Evolutionary conservation across 2,329 filamentous ascomycete genomes (phyloP), one percentile per base, ranked within the genome.

Genomic region (Metarhizium sp.): DNA sequence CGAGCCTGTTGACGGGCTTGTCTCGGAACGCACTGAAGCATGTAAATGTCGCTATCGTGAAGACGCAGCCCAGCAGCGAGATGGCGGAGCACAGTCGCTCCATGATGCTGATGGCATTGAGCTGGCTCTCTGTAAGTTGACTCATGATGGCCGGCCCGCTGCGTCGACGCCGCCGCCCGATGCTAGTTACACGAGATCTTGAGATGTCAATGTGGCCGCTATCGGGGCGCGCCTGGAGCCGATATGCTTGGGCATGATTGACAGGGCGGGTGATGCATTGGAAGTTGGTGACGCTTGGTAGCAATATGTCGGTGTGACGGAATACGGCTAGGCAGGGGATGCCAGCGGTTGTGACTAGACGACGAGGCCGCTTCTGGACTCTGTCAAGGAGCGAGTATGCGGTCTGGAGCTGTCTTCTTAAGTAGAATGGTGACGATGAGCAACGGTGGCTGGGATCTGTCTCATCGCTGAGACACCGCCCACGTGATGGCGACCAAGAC

Each of bases 61-160:
- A 82, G 36, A 84, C 61, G 46, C 85, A 88, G 55, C 87, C 88
- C 1, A 86, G 53, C 0, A 92, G 67, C 1, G 88, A 92, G 46
- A 91, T 70, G 6, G 84, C 77, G 0, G 88, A 92, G 64, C 84
- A 82, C n/a, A 79, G 72, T 50, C 88, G 79, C 68, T 90, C 87
- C 50, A 87, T 79, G 55, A 79, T 69, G 59, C 74, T 80, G 59
- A 91, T 77, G 48, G 78, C 77, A 42, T 72, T 63, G 53, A 85
- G 69, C 63, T 82, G 73, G n/a, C 56, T 59, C 34, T 60, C 30
- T 2, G 63, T 57, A 16, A 64, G 58, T n/a, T 50, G 57, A n/a
- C 45, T n/a, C 53, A 51, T 54, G 30, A 11, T 34, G 14, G 48
- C 20, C 43, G 43, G 25, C 25, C 7, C 45, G 20, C 20, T 45